Conservation (phyloP, 306 rosid genomes). For the Dalbergia cultrata region DNA sequence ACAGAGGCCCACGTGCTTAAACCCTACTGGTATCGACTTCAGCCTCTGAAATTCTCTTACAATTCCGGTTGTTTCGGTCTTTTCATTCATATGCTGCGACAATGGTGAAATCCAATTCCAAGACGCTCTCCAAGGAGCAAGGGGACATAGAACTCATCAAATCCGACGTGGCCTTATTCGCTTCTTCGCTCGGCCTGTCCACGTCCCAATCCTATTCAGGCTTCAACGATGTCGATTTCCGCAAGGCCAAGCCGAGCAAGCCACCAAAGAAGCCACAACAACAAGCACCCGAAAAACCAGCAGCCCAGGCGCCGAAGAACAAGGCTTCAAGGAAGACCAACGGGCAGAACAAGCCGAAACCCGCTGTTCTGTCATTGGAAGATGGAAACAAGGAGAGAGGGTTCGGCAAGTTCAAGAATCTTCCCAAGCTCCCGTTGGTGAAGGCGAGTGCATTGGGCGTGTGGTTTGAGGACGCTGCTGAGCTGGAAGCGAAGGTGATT, state of each 20-base stretch:
- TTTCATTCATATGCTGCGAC: slow-evolving; percentile 43
- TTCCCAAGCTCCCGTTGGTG: slow-evolving; percentile 83
- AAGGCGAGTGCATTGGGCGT: slow-evolving; percentile 69
- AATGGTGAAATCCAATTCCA: slow-evolving; percentile 67
- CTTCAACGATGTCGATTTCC: slow-evolving; percentile 92
- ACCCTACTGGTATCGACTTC: slow-evolving; percentile 45
- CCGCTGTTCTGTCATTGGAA: slow-evolving; percentile 62
- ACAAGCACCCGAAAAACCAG: slow-evolving; percentile 40
- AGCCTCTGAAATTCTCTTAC: neutral
- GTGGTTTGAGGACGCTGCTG: slow-evolving; percentile 82
- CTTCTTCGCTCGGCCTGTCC: slow-evolving; percentile 82
- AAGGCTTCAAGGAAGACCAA: slow-evolving; percentile 26
- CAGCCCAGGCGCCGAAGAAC: slow-evolving; percentile 48
- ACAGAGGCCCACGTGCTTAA: slow-evolving; percentile 17
- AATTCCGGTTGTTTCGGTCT: neutral
- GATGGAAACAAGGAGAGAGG: slow-evolving; percentile 54
- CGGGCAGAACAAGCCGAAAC: slow-evolving; percentile 55
- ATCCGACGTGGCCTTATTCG: slow-evolving; percentile 82
- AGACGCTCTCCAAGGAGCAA: slow-evolving; percentile 48
- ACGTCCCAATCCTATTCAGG: slow-evolving; percentile 73
- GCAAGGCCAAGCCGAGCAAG: slow-evolving; percentile 62
- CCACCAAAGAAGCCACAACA: slow-evolving; percentile 41
- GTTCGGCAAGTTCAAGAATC: slow-evolving; percentile 62
- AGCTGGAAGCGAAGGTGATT: slow-evolving; percentile 69
- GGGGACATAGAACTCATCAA: slow-evolving; percentile 66